phyloP scores from a whole-genome alignment of 108 stramenopile species.

The Pinguiococcus pyrenoidosus region DNA sequence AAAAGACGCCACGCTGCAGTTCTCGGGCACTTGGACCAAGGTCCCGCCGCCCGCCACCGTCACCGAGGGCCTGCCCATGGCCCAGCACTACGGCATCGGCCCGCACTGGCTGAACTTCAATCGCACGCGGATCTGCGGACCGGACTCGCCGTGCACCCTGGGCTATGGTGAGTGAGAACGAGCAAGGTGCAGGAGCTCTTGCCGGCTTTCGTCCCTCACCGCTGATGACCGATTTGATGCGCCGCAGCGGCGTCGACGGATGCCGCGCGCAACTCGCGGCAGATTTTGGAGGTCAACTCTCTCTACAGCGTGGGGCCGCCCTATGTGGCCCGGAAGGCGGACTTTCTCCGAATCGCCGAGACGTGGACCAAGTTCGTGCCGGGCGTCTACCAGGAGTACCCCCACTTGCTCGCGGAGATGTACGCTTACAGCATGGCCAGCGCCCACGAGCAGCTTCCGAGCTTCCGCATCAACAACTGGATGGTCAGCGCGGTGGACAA shows the following conservation, averaged over 20 bases:
- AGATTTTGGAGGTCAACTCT: too few species aligned
- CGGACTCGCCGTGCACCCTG: constrained; percentile 4
- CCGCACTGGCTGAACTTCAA: constrained; percentile 4
- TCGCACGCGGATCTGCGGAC: constrained; percentile 1
- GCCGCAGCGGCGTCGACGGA: background rate
- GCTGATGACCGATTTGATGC: too few species aligned
- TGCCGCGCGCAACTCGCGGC: background rate
- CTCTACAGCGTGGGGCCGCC: constrained; percentile 1
- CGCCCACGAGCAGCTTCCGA: constrained; percentile 1
- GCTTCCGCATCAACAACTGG: constrained; percentile 3
- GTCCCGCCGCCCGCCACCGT: background rate
- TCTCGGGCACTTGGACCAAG: background rate
- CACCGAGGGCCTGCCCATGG: background rate
- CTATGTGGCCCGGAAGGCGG: background rate
- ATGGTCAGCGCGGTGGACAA: constrained; percentile 11
- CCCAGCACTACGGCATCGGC: constrained; percentile 9
- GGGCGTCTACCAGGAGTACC: constrained; percentile 9
- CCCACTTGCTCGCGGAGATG: constrained; percentile 11
- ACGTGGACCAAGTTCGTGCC: constrained; percentile 5
- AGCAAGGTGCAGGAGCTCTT: too few species aligned
- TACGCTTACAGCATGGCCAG: constrained; percentile 14
- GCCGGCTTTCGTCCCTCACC: too few species aligned
- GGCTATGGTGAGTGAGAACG: too few species aligned
- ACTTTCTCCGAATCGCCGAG: background rate
- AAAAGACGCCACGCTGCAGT: background rate